Base-by-base conservation (phyloP, 345 rosid species). In the Brassica nigra region DNA sequence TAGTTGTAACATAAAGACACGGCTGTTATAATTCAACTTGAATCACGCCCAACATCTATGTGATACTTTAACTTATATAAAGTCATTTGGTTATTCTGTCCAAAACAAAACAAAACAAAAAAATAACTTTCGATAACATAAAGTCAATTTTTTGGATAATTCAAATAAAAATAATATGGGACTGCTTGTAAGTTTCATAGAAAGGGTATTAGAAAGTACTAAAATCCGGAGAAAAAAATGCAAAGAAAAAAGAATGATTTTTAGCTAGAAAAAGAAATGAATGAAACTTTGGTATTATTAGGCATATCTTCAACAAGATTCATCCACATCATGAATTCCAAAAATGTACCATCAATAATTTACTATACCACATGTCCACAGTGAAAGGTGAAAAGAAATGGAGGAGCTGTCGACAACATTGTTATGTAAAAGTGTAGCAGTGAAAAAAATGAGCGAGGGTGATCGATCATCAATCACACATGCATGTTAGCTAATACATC, bases 1-100 rank as follows among this genome's bases (percentile, higher is more conserved):
- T 44, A 44, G 49, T 74, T 16, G 12, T 29, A 68, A 44, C 8
- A 27, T 31, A 31, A 31, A 6, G 28, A 49, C 63, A 23, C 16
- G 62, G n/a, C 64, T 33, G 18, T 62, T 62, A 77, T 77, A 9
- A 70, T 77, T 69, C 5, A 7, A 1, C 49, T 16, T 10, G 75
- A 77, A 23, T 33, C 75, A 77, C 37, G 75, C 75, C 75, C 54
- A 69, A 34, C 42, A 67, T 27, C 9, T 15, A 66, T 36, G 65
- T 66, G 2, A 75, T 18, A 61, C 44, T 30, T 30, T 61, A 44
- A 33, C 10, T 69, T 33, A 47, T 15, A 33, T 9, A 14, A 62
- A 62, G 42, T 76, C 75, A 33, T 47, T 33, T 47, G 34, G 18
- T 62, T 69, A 42, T 29, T 31, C 64, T 61, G 15, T 28, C 34